phyloP scores from a whole-genome alignment of 2,329 filamentous ascomycete species.

The Fusarium sublunatum region DNA sequence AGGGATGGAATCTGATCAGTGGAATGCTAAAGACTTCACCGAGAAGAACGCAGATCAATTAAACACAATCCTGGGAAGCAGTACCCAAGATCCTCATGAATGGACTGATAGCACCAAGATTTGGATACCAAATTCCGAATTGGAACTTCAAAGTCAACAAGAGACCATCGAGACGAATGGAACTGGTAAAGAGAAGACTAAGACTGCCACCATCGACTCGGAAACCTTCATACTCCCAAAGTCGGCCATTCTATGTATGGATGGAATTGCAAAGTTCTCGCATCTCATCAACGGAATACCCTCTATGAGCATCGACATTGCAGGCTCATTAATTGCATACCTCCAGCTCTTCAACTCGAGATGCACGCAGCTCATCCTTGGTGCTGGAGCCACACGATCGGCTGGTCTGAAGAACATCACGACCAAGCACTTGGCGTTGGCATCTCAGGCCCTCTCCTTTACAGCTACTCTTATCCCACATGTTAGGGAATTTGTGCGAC shows the following conservation, averaged over 20 bases:
- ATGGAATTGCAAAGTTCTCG: constrained; percentile 84
- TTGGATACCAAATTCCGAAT: constrained; percentile 62
- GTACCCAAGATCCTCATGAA: constrained; percentile 73
- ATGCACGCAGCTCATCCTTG: constrained; percentile 94
- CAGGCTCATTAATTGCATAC: constrained; percentile 82
- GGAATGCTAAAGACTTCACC: constrained; percentile 81
- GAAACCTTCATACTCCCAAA: constrained; percentile 88
- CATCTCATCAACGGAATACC: constrained; percentile 87
- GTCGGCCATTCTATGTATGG: constrained; percentile 83
- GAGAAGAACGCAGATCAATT: constrained; percentile 70
- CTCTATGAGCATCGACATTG: constrained; percentile 87
- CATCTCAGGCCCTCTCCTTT: constrained; percentile 89
- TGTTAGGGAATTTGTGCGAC: constrained; percentile 88
- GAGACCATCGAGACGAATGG: constrained; percentile 60
- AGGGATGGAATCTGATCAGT: constrained; percentile 82
- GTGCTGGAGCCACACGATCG: constrained; percentile 88
- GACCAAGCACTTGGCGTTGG: constrained; percentile 92
- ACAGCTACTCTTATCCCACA: constrained; percentile 89
- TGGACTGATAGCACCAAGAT: constrained; percentile 73
- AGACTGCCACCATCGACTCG: constrained; percentile 81
- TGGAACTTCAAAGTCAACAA: constrained; percentile 50
- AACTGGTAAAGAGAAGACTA: constrained; percentile 70
- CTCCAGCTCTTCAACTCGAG: constrained; percentile 95
- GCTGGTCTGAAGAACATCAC: constrained; percentile 96
- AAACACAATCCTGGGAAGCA: constrained; percentile 73